phyloP scores from a whole-genome alignment of 768 basidiomycete species.

The Termitomyces sp. region DNA sequence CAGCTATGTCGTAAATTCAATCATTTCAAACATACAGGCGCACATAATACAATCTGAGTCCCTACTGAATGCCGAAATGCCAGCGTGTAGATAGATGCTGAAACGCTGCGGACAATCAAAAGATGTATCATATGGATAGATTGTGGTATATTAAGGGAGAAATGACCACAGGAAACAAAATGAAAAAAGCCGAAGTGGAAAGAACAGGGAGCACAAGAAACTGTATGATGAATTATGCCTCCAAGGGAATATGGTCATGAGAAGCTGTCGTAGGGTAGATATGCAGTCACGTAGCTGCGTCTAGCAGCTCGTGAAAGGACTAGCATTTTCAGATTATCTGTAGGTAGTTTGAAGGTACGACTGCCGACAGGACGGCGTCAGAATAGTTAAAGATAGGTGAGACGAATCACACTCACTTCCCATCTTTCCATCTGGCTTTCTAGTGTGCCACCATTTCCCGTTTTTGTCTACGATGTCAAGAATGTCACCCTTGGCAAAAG shows the following conservation, averaged over 20 bases:
- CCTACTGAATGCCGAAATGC: constrained; percentile 12
- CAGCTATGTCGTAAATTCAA: constrained; percentile 9
- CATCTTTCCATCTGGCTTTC: constrained; percentile 67
- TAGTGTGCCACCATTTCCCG: constrained; percentile 93
- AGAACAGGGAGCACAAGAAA: constrained; percentile 3
- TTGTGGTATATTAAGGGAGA: constrained; percentile 16
- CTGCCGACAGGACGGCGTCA: constrained; percentile 32
- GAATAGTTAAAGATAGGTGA: neutral
- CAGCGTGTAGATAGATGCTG: constrained; percentile 5
- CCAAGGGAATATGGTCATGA: constrained; percentile 11
- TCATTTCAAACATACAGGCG: constrained; percentile 14
- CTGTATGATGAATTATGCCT: constrained; percentile 6
- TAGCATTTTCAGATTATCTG: constrained; percentile 58
- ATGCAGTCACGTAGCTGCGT: constrained; percentile 16
- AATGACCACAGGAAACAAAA: constrained; percentile 13
- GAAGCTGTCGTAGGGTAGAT: constrained; percentile 17
- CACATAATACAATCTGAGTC: constrained; percentile 15
- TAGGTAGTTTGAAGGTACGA: constrained; percentile 84
- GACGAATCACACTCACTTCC: constrained; percentile 64
- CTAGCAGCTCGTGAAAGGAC: constrained; percentile 5
- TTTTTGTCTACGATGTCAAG: constrained; percentile 92
- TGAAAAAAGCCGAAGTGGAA: constrained; percentile 9
- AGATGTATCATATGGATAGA: constrained; percentile 13
- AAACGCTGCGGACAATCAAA: neutral
- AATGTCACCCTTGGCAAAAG: constrained; percentile 88